phyloP scores from a whole-genome alignment of 2,329 filamentous ascomycete species.

The Pseudogymnoascus sp. region DNA sequence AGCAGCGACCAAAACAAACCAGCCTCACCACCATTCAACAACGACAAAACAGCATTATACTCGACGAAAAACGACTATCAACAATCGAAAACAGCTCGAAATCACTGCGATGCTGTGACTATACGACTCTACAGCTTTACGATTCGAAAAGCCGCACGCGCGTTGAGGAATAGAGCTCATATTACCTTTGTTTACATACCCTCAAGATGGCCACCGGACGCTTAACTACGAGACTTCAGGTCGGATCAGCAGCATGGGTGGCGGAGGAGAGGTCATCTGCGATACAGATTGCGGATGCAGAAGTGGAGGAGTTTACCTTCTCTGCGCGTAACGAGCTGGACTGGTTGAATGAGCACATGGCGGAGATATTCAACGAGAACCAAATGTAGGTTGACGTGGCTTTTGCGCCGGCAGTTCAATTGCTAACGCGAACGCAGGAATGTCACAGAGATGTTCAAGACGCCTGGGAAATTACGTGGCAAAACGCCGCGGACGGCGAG shows the following conservation, averaged over 20 bases:
- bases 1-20: slow-evolving; percentile 8
- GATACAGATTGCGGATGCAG: slow-evolving; percentile 65
- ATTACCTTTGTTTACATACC: slow-evolving; percentile 7
- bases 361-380: slow-evolving; percentile 79
- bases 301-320: slow-evolving; percentile 88
- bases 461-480: slow-evolving; percentile 72
- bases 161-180: background rate
- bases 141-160: background rate
- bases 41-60: background rate
- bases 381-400: slow-evolving; percentile 60
- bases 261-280: slow-evolving; percentile 75
- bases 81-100: slow-evolving; percentile 1
- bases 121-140: slow-evolving; percentile 1
- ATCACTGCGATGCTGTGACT: slow-evolving; percentile 1
- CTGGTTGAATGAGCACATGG: slow-evolving; percentile 99
- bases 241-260: slow-evolving; percentile 82
- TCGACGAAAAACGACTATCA: background rate
- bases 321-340: slow-evolving; percentile 90
- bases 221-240: slow-evolving; percentile 49
- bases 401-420: slow-evolving; percentile 11
- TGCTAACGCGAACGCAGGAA: slow-evolving; percentile 50
- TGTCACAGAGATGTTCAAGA: slow-evolving; percentile 93
- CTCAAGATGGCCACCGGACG: slow-evolving; percentile 27
- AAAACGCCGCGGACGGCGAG: slow-evolving; percentile 69
- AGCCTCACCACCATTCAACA: background rate